These are phyloP conservation scores for Pyracantha coccinea DNA, from an alignment of 331 rosid species.

Conservation along the genomic window DNA sequence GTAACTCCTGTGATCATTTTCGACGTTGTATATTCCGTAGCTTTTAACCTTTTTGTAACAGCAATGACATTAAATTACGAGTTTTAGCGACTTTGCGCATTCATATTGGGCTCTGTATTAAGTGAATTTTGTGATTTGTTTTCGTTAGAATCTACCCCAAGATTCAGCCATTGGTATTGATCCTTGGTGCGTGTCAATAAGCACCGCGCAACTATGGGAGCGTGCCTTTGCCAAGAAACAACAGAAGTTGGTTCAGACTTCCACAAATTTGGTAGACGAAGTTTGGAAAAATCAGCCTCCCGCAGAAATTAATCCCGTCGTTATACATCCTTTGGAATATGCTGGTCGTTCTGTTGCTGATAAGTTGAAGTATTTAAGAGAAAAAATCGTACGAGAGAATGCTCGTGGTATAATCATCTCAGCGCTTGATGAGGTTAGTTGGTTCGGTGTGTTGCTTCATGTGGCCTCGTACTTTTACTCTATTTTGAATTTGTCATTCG, in stretches of 20 bases:
- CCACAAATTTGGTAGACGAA: conserved; percentile 83
- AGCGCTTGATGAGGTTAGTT: conserved; percentile 80
- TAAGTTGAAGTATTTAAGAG: conserved; percentile 72
- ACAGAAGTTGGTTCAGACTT: conserved; percentile 78
- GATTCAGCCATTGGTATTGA: conserved; percentile 76
- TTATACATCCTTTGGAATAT: conserved; percentile 57
- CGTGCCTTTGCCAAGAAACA: conserved; percentile 50
- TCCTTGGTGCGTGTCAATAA: conserved; percentile 90
- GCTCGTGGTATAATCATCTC: conserved; percentile 66
- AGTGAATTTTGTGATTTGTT: not conserved
- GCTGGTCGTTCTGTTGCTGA: conserved; percentile 77
- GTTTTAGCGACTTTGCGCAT: not conserved
- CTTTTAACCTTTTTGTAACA: not conserved
- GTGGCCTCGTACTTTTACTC: not conserved
- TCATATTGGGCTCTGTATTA: not conserved
- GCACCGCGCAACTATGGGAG: conserved; percentile 80
- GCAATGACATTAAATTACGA: not conserved
- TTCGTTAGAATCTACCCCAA: conserved; percentile 55
- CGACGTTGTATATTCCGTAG: not conserved
- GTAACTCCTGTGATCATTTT: not conserved
- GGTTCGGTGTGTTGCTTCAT: conserved; percentile 1
- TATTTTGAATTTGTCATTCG: not conserved
- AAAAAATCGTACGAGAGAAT: conserved; percentile 47
- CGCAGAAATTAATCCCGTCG: conserved; percentile 46
- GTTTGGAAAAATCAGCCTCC: conserved; percentile 78